phyloP scores from a whole-genome alignment of 495 filamentous ascomycete species.

The Cercophora newfieldiana region DNA sequence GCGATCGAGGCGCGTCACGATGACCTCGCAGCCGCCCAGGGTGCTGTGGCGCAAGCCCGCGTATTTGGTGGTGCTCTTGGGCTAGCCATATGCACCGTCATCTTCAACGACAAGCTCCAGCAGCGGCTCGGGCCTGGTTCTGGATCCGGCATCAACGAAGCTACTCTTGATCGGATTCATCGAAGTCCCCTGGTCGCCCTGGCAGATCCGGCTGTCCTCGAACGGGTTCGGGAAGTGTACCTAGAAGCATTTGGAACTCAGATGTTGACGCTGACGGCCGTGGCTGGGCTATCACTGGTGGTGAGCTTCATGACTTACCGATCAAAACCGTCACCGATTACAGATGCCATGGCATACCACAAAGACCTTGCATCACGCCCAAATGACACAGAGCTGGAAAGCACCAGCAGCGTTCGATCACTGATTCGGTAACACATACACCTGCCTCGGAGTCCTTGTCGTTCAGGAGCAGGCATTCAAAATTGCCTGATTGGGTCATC shows the following conservation, averaged over 20 bases:
- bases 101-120: constrained; percentile 38
- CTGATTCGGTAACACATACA: constrained; percentile 19
- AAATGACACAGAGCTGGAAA: constrained; percentile 31
- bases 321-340: constrained; percentile 20
- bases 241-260: constrained; percentile 24
- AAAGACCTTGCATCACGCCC: constrained; percentile 22
- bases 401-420: constrained; percentile 28
- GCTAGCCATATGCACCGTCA: constrained; percentile 47
- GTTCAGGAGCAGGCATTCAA: background rate
- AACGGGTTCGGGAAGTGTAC: constrained; percentile 23
- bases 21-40: constrained; percentile 56
- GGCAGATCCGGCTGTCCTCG: background rate
- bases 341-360: constrained; percentile 26
- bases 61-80: constrained; percentile 60
- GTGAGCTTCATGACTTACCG: constrained; percentile 29
- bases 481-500: background rate
- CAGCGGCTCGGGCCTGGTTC: constrained; percentile 13
- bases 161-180: constrained; percentile 22
- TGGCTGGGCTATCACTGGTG: constrained; percentile 32
- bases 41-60: constrained; percentile 55
- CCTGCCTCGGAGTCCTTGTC: background rate
- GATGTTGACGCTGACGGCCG: constrained; percentile 29
- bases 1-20: constrained; percentile 46
- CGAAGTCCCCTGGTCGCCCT: constrained; percentile 22
- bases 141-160: constrained; percentile 24